Percentiles rank a stretch among this genome's conserved stretches.
Evolutionary conservation across 1,284 basidiomycete species (phyloP).

Genomic region (Heterobasidion irregulare): DNA sequence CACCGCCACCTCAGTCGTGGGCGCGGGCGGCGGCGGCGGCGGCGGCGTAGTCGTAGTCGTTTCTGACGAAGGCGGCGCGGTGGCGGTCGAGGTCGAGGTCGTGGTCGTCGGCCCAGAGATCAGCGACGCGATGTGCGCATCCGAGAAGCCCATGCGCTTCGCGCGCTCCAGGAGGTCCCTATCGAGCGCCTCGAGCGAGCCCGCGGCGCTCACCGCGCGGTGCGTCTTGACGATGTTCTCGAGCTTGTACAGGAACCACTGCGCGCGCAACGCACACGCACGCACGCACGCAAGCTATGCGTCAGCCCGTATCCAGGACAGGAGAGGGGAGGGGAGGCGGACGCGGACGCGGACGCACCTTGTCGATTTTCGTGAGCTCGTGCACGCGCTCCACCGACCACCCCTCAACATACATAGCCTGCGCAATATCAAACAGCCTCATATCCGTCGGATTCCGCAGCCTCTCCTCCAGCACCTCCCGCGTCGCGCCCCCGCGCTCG

Average conservation of each 20-base stretch:
- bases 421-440: constrained; percentile 94
- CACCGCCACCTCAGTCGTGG: constrained; percentile 60
- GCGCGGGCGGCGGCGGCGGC: constrained; percentile 9
- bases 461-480: constrained; percentile 75
- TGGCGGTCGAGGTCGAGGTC: too few relatives aligned
- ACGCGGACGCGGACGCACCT: constrained; percentile 34
- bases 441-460: constrained; percentile 80
- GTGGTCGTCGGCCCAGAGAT: not conserved
- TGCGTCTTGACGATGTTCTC: constrained; percentile 93
- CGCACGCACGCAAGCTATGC: not conserved
- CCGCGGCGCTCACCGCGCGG: constrained; percentile 60
- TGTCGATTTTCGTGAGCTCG: constrained; percentile 96
- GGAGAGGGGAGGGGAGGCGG: too few relatives aligned
- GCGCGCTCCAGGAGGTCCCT: constrained; percentile 73
- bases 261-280: too few relatives aligned
- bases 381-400: constrained; percentile 90
- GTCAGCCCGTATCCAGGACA: constrained; percentile 3
- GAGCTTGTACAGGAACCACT: constrained; percentile 99
- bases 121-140: constrained; percentile 53
- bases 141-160: constrained; percentile 93
- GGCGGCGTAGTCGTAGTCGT: too few relatives aligned
- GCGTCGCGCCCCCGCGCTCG: constrained; percentile 38
- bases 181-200: constrained; percentile 57
- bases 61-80: too few relatives aligned
- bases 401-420: constrained; percentile 92